These are phyloP conservation scores for Middelhovenomyces tepae DNA, from an alignment of 805 yeast species.

Conservation along the genomic window DNA sequence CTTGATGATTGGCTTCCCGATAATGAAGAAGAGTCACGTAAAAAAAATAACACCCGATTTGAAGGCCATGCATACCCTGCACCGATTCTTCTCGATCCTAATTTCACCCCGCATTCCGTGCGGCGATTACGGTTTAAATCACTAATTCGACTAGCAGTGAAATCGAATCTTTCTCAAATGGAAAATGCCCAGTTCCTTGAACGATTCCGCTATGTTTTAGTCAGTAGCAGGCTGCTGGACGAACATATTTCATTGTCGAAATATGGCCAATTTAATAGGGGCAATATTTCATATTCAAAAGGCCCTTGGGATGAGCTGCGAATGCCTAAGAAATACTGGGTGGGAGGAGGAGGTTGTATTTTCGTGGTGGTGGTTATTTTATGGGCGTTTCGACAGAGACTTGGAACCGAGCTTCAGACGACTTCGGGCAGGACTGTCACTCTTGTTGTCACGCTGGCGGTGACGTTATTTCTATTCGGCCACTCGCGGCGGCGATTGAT, in stretches of 20 bases:
- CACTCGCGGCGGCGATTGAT: conserved; percentile 26
- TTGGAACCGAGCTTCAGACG: conserved; percentile 2
- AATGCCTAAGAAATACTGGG: conserved; percentile 18
- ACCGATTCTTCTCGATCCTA: no score
- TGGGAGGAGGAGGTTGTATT: conserved; percentile 30
- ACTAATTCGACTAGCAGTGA: conserved; percentile 20
- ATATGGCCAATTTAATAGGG: conserved; percentile 18
- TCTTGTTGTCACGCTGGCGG: conserved; percentile 21
- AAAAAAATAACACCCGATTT: no score
- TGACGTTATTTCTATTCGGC: conserved; percentile 24
- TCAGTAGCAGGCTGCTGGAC: conserved; percentile 41
- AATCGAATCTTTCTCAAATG: conserved; percentile 15
- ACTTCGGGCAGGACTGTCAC: conserved; percentile 10
- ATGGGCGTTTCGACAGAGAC: conserved; percentile 17
- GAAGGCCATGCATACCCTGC: no score
- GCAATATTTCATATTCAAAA: conserved; percentile 9
- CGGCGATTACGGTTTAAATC: conserved; percentile 18
- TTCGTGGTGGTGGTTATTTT: conserved; percentile 26
- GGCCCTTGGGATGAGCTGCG: conserved; percentile 13
- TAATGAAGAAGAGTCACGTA: no score
- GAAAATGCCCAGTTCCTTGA: conserved; percentile 36
- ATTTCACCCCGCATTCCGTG: no score
- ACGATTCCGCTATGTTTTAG: conserved; percentile 41
- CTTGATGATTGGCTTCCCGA: no score
- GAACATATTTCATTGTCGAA: conserved; percentile 22